Base-by-base conservation (phyloP, 116 monocot species). In the Zostera marina region DNA sequence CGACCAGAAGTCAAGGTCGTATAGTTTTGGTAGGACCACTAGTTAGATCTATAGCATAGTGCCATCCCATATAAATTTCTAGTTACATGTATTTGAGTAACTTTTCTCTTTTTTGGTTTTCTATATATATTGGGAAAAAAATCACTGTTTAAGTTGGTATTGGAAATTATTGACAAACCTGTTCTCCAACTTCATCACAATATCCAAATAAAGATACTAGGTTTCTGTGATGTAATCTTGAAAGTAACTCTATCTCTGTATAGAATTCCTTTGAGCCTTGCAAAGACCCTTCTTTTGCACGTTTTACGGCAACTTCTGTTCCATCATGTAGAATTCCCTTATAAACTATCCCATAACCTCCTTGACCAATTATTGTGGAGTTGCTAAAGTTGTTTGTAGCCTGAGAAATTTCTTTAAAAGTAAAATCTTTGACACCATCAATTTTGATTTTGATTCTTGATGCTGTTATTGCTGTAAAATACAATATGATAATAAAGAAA, bases 271-370 rank as follows among this genome's bases (percentile, higher is more conserved):
- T 87, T 61, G 92, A 87, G 61, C 92, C 92, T 64, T 92, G 92
- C 17, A 87, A 46, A 8, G 92, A 92, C 55, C 69, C 87, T 66
- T 72, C 79, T 52, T 77, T 70, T 26, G 87, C 87, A 59, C 92
- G 83, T 52, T 92, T 92, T 63, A 92, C 79, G 17, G 92, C 92
- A 5, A 92, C 87, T 45, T 68, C 47, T 57, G 72, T 77, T 41
- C 92, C 87, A 67, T 92, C 79, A 58, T 47, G 66, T 72, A 92
- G 63, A 73, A 71, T 64, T 11, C 92, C 92, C 73, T 62, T 76
- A 66, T 87, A 92, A 49, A 92, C 92, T 64, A 77, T 87, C 11
- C 92, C 92, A 68, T 92, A 92, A 24, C 92, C 92, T 39, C 92
- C 92, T 58, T 77, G 83, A 13, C 92, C 92, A 64, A 87, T 63